Evolutionary conservation across 2,329 filamentous ascomycete species (phyloP), one percentile per base, ranked within the genome.

Genomic region (Alternaria sp.): DNA sequence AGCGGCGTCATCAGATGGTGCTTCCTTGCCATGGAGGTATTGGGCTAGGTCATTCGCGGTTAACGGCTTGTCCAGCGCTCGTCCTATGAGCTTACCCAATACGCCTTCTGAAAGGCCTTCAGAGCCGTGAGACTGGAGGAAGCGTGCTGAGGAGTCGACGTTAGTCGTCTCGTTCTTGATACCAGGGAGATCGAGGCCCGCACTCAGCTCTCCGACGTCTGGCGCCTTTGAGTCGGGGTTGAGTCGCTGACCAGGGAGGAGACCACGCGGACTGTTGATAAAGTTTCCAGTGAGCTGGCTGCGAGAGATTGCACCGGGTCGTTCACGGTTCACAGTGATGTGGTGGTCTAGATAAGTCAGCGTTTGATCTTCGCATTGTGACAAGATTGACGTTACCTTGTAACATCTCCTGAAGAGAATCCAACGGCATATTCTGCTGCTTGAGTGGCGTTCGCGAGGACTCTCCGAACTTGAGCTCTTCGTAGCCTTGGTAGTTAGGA

Each of bases 21-120:
- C 26, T 13, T 53, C 63, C 32, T 58, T 57, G n/a, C 46, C 60
- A 3, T 55, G 45, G 11, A 74, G 49, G 25, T 63, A 64, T 21
- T 65, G 60, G 54, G 67, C 72, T 61, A 74, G 53, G 12, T 46
- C 59, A 54, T 68, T 59, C 43, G 71, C 67, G 12, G 70, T 73
- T 43, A 74, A 65, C 50, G 71, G 61, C 57, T 67, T 70, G 19
- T 62, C 61, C 23, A 71, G 56, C 23, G 72, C 72, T 61, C 54
- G 54, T 9, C 54, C 66, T 15, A 74, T 69, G 23, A 74, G 70
- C 65, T 69, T 68, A 66, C 65, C 64, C 59, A 65, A 62, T 9
- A 70, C 58, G 17, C 28, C 50, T 36, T 63, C 54, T 10, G 51
- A 45, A 30, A 45, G 12, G 15, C 45, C 44, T 25, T 66, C 60